A percentile compares a stretch with the other conserved stretches of the same genome.
Evolutionary conservation across 176 grass and related monocot genomes (phyloP).

Genomic region (Poa annua): DNA sequence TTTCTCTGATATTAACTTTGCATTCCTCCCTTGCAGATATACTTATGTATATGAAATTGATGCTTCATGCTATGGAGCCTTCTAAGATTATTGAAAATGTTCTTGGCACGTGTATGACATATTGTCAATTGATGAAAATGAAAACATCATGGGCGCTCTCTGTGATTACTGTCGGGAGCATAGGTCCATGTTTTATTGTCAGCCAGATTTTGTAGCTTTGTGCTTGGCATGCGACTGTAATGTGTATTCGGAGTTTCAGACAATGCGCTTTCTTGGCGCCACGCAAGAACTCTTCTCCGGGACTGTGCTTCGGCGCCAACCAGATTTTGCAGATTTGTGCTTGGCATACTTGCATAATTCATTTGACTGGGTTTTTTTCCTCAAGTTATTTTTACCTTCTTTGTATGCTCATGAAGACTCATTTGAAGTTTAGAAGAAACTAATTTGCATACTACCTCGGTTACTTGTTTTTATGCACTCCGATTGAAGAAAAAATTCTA

Average conservation of each 20-base stretch:
- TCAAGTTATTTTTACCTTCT: too few species aligned
- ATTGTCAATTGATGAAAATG: not conserved
- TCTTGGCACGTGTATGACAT: not conserved
- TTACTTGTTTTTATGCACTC: too few species aligned
- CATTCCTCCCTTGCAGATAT: not conserved
- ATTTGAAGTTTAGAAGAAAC: too few species aligned
- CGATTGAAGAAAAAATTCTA: too few species aligned
- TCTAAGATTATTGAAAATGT: too few species aligned
- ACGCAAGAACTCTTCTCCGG: slow-evolving; percentile 75
- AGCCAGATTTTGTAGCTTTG: slow-evolving; percentile 69
- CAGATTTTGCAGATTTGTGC: slow-evolving; percentile 79
- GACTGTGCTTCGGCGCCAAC: slow-evolving; percentile 71
- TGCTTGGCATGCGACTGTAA: slow-evolving; percentile 80
- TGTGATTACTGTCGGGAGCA: slow-evolving; percentile 82
- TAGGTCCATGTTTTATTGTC: slow-evolving; percentile 80
- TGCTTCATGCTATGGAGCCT: too few species aligned
- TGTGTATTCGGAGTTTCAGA: slow-evolving; percentile 84
- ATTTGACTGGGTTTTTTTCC: too few species aligned
- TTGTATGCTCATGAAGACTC: too few species aligned
- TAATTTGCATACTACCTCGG: too few species aligned
- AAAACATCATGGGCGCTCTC: slow-evolving; percentile 55
- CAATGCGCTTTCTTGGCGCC: slow-evolving; percentile 79
- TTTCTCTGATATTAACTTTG: not conserved
- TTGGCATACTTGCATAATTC: slow-evolving; percentile 16
- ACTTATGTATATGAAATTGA: not conserved